phyloP scores from a whole-genome alignment of 2,329 filamentous ascomycete species.

The Botrytis aclada region DNA sequence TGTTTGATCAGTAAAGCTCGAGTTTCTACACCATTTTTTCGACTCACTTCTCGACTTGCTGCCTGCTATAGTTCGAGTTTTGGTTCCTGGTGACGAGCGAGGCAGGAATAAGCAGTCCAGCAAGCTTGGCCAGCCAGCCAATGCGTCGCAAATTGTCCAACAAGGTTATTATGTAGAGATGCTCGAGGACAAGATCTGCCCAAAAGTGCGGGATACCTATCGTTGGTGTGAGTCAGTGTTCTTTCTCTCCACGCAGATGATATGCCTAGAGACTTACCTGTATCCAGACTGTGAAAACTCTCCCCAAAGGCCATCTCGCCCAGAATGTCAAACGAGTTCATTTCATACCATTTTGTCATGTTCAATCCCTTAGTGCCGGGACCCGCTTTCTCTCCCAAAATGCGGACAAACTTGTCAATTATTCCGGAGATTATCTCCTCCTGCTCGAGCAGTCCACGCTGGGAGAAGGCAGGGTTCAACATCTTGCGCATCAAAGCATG shows the following conservation, averaged over 20 bases:
- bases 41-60: no score
- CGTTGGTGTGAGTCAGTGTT: background rate
- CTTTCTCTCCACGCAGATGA: background rate
- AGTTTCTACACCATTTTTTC: no score
- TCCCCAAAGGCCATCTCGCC: slow-evolving; percentile 1
- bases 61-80: no score
- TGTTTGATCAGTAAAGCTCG: no score
- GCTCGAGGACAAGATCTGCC: background rate
- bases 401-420: no score
- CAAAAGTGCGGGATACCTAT: slow-evolving; percentile 5
- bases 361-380: background rate
- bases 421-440: no score
- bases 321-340: background rate
- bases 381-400: no score
- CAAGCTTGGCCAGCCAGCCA: background rate
- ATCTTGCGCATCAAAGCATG: no score
- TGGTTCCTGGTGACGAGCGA: background rate
- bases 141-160: background rate
- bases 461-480: no score
- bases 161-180: background rate
- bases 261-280: background rate
- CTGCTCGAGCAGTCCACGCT: no score
- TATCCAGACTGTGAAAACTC: background rate
- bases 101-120: background rate
- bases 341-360: slow-evolving; percentile 6